Evolutionary conservation across 2,329 filamentous ascomycete species (phyloP).

Genomic region (Cordyceps pruinosa): DNA sequence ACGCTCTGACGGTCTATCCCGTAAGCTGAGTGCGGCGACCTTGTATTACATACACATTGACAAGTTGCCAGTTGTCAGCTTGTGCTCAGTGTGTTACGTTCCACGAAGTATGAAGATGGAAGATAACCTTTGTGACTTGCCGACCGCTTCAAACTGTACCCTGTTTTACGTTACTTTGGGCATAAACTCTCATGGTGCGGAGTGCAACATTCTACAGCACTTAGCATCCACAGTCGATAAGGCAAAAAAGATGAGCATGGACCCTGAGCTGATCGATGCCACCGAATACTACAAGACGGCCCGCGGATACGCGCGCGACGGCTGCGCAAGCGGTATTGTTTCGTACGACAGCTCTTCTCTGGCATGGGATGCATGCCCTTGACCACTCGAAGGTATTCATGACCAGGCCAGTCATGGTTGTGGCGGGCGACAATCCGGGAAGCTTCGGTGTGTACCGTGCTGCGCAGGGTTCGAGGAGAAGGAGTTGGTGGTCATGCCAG

Average conservation of each 20-base stretch:
- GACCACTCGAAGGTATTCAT: conserved; percentile 7
- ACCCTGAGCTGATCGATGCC: conserved; percentile 2
- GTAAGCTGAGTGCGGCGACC: too few relatives aligned
- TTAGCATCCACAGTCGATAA: conserved; percentile 7
- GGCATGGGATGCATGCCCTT: conserved; percentile 13
- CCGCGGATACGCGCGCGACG: conserved; percentile 1
- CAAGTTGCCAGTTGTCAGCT: too few relatives aligned
- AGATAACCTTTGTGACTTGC: too few relatives aligned
- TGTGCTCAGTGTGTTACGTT: too few relatives aligned
- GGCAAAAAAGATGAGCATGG: background rate
- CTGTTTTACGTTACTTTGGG: too few relatives aligned
- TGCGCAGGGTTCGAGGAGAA: conserved; percentile 9
- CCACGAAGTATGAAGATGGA: too few relatives aligned
- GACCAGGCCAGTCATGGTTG: conserved; percentile 11
- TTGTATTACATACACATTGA: too few relatives aligned
- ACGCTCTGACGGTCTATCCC: too few relatives aligned
- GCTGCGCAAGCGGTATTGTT: conserved; percentile 1
- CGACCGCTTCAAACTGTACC: too few relatives aligned
- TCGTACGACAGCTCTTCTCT: conserved; percentile 8
- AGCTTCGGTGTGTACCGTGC: conserved; percentile 9
- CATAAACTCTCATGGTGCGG: conserved; percentile 4
- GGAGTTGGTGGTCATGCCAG: conserved; percentile 10
- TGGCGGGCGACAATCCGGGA: conserved; percentile 9
- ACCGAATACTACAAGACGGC: conserved; percentile 12
- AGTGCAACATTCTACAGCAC: background rate